Base-by-base conservation (phyloP, 2,329 filamentous ascomycete genomes). In the Trichoderma brevicompactum region DNA sequence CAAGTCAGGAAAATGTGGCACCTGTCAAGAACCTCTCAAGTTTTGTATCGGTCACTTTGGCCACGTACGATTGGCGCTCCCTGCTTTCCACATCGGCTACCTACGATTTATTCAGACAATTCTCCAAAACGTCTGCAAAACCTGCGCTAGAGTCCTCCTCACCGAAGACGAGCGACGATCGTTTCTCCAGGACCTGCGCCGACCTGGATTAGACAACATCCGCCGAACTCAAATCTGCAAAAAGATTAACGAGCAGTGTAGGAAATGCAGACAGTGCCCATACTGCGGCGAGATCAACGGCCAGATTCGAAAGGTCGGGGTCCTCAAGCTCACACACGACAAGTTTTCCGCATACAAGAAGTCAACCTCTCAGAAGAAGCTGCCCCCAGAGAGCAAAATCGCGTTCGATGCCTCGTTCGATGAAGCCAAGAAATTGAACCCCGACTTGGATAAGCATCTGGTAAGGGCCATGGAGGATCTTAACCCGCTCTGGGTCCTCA, bases 1-100 rank as follows among this genome's bases (percentile, higher is more conserved):
- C 75, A 98, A 98, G 79, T 85, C 81, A 3, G 91, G 87, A 28
- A 84, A 82, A 66, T 99, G 95, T 76, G 82, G 87, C 49, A 98
- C 95, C 13, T 99, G 95, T 75, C 87, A 91, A 54, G 87, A 94
- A 74, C 85, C 88, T 15, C 82, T 98, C 36, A 87, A 92, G 72
- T 88, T 90, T 69, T 99, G 95, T 78, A 95, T 92, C 71, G 95
- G 95, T 12, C 95, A 99, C 78, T 99, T 98, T 74, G 95, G 95
- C 53, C 90, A 97, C 78, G 91, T 99, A 72, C 89, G 92, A 73
- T 86, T 99, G 13, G 92, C 94, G 1, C 82, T 99, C 59, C 95
- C 95, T 4, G 92, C 91, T 49, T 98, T 98, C 74, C 95, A 99
- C 75, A 93, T 98, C 69, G 95, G 95, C 43, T 99, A 97, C 75